Conservation (phyloP, 345 rosid genomes). For the Salix arbutifolia region DNA sequence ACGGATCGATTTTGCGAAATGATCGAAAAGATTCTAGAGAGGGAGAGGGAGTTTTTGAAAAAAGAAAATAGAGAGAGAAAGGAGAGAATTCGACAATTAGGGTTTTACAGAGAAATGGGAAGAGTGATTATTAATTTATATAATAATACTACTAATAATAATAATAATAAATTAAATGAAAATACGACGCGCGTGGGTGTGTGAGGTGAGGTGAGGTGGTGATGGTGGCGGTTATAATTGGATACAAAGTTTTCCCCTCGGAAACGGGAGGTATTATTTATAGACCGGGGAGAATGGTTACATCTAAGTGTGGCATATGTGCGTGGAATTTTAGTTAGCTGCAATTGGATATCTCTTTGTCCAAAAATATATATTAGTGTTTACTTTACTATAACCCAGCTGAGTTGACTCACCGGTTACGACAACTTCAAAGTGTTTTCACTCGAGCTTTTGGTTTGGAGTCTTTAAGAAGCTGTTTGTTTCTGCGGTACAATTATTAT, state of each 20-base stretch:
- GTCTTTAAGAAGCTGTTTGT: too few species aligned
- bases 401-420: too few species aligned
- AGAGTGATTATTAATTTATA: background rate
- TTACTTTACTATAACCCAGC: too few species aligned
- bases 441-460: too few species aligned
- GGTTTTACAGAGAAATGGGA: conserved; percentile 15
- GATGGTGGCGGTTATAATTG: background rate
- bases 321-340: too few species aligned
- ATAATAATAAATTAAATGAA: background rate
- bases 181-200: background rate
- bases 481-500: too few species aligned
- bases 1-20: background rate
- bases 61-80: background rate
- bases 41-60: background rate
- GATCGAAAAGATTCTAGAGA: background rate
- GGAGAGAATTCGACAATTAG: background rate
- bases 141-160: background rate
- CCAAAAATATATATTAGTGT: too few species aligned
- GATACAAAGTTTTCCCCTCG: background rate
- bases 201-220: background rate
- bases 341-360: too few species aligned
- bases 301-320: too few species aligned
- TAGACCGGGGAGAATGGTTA: background rate
- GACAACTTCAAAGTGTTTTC: too few species aligned
- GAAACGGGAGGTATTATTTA: background rate